phyloP scores from a whole-genome alignment of 208 protist genomes.

The Wallacemonas rigidus region DNA sequence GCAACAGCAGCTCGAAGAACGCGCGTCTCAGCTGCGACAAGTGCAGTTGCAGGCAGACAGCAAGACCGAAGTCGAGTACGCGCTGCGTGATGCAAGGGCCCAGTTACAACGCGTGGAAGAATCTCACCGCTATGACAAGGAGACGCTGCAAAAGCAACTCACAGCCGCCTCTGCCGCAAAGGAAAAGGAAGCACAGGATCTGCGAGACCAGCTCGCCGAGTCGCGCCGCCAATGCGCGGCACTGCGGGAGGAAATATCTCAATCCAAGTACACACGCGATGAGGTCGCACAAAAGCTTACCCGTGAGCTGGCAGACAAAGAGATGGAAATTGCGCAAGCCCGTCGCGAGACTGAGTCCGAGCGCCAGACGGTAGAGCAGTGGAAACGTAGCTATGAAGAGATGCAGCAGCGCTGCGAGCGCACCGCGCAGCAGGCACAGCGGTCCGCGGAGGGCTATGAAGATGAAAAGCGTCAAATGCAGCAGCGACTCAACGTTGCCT shows the following conservation, averaged over 20 bases:
- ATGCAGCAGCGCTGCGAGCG: conserved; percentile 46
- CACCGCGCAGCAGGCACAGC: conserved; percentile 36
- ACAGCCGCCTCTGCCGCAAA: conserved; percentile 40
- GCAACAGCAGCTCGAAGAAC: conserved; percentile 42
- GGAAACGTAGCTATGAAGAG: conserved; percentile 53
- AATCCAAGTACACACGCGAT: conserved; percentile 34
- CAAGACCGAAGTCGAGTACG: conserved; percentile 35
- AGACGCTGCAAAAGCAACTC: conserved; percentile 37
- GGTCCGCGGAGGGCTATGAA: conserved; percentile 45
- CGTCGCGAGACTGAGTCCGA: conserved; percentile 48
- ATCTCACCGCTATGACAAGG: conserved; percentile 46
- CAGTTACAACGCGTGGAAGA: conserved; percentile 42
- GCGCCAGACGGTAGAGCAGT: conserved; percentile 42
- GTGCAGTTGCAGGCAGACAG: conserved; percentile 37
- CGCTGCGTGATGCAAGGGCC: conserved; percentile 43
- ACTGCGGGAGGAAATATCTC: conserved; percentile 50
- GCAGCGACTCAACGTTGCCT: conserved; percentile 29
- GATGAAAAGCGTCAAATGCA: conserved; percentile 44
- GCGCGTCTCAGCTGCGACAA: conserved; percentile 29
- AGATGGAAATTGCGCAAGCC: conserved; percentile 47
- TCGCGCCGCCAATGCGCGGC: conserved; percentile 32
- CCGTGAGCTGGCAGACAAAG: conserved; percentile 48
- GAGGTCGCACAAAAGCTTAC: conserved; percentile 37
- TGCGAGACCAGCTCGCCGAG: conserved; percentile 45
- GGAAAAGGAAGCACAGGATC: conserved; percentile 52